Evolutionary conservation across 2,329 filamentous ascomycete genomes (phyloP).

Genomic region (Rutstroemia sp.): DNA sequence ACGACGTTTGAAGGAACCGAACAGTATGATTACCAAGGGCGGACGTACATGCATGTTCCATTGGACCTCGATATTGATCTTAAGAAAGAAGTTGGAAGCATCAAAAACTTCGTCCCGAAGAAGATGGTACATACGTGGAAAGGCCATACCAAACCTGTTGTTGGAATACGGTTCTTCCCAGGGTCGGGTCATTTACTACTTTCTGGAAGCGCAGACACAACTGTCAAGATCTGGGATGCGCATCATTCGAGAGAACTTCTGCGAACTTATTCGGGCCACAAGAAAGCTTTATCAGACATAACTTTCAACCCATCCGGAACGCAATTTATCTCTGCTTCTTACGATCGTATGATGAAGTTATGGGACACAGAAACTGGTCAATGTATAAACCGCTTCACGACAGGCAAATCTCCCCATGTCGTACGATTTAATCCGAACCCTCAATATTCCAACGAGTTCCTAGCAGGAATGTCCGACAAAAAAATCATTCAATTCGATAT

Average conservation of each 20-base stretch:
- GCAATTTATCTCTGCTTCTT: conserved; percentile 84
- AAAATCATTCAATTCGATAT: conserved; percentile 98
- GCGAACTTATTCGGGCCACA: conserved; percentile 86
- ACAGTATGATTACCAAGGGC: conserved; percentile 86
- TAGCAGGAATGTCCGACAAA: conserved; percentile 97
- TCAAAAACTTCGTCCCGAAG: conserved; percentile 90
- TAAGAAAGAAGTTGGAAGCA: conserved; percentile 68
- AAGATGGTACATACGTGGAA: conserved; percentile 90
- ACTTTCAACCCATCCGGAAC: conserved; percentile 78
- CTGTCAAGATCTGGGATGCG: conserved; percentile 89
- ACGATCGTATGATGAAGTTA: conserved; percentile 92
- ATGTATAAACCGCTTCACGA: conserved; percentile 82
- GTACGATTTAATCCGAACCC: conserved; percentile 83
- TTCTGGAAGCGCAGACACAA: conserved; percentile 82
- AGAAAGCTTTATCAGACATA: conserved; percentile 82
- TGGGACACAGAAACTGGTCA: conserved; percentile 96
- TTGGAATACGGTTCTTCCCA: conserved; percentile 85
- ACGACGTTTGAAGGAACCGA: conserved; percentile 79
- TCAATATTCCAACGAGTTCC: conserved; percentile 76
- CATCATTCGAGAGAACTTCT: conserved; percentile 86
- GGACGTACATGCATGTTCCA: conserved; percentile 96
- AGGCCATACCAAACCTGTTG: conserved; percentile 75
- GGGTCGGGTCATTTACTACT: conserved; percentile 79
- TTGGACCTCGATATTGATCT: conserved; percentile 84
- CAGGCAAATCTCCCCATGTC: conserved; percentile 91